A percentile compares a stretch with the other conserved stretches of the same genome.
Evolutionary conservation across 352 stramenopile species (phyloP).

Genomic region (Globisporangium solare): DNA sequence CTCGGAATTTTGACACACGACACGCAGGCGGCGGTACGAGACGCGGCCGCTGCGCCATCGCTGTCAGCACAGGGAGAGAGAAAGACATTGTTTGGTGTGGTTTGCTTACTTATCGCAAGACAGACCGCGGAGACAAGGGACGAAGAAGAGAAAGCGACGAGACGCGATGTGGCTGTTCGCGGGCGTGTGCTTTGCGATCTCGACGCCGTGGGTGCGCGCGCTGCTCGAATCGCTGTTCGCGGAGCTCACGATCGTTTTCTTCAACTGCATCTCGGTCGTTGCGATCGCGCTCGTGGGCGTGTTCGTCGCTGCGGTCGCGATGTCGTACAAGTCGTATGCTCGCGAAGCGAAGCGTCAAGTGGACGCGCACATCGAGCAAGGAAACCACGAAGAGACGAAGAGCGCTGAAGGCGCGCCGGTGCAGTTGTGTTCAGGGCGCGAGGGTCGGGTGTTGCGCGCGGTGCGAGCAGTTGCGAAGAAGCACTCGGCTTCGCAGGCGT

Average conservation of each 20-base stretch:
- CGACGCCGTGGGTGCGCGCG: slow-evolving; percentile 13
- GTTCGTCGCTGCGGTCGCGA: slow-evolving; percentile 10
- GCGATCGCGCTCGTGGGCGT: slow-evolving; percentile 4
- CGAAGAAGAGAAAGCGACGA: slow-evolving; percentile 2
- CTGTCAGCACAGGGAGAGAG: background rate
- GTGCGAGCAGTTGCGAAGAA: background rate
- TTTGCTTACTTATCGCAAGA: too few relatives aligned
- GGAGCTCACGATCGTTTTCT: slow-evolving; percentile 19
- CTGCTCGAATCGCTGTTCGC: slow-evolving; percentile 19
- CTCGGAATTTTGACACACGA: slow-evolving; percentile 6
- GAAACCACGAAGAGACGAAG: slow-evolving; percentile 1
- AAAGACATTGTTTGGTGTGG: background rate
- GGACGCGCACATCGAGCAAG: background rate
- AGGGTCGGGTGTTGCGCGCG: background rate
- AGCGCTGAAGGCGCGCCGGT: background rate
- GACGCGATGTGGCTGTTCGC: slow-evolving; percentile 21
- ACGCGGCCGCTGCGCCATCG: background rate
- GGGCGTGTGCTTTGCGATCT: slow-evolving; percentile 19
- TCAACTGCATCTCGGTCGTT: slow-evolving; percentile 14
- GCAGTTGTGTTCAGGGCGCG: background rate
- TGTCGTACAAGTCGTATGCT: slow-evolving; percentile 4
- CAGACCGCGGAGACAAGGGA: background rate
- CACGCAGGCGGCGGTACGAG: slow-evolving; percentile 4
- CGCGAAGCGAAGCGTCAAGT: background rate
- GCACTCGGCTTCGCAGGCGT: slow-evolving; percentile 3